A percentile compares a stretch with the other conserved stretches of the same genome.
Evolutionary conservation across 1,139 yeast species (phyloP).

Genomic region (Saccharomyces hybrid): DNA sequence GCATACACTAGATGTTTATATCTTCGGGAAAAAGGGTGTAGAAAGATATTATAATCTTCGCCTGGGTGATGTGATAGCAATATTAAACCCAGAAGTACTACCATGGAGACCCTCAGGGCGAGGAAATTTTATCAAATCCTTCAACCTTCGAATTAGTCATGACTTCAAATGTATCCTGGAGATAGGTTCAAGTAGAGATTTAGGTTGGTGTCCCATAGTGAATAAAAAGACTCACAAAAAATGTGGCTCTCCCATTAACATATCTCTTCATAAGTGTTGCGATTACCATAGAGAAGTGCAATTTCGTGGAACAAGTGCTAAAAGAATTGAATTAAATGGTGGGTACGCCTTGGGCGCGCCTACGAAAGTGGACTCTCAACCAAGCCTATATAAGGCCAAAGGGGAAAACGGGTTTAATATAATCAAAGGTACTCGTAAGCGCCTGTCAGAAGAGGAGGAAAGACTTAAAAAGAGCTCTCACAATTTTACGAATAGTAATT

Average conservation of each 20-base stretch:
- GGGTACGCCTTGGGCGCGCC: constrained; percentile 43
- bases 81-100: constrained; percentile 65
- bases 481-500: constrained; percentile 35
- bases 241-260: constrained; percentile 59
- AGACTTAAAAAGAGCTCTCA: constrained; percentile 18
- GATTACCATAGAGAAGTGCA: constrained; percentile 62
- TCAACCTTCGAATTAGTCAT: constrained; percentile 53
- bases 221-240: constrained; percentile 38
- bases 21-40: constrained; percentile 59
- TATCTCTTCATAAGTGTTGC: constrained; percentile 49
- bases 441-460: constrained; percentile 15
- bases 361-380: constrained; percentile 36
- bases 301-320: constrained; percentile 45
- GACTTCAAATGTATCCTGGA: constrained; percentile 52
- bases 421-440: constrained; percentile 14
- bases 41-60: constrained; percentile 64
- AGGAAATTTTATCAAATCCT: constrained; percentile 36
- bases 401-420: constrained; percentile 12
- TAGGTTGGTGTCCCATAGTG: constrained; percentile 55
- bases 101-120: constrained; percentile 33
- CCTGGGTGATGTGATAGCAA: constrained; percentile 65
- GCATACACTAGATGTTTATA: constrained; percentile 48
- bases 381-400: constrained; percentile 28
- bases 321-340: constrained; percentile 71
- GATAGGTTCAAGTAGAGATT: constrained; percentile 63